phyloP scores from a whole-genome alignment of 1,284 basidiomycete genomes.

The Fomitopsis pinicola region DNA sequence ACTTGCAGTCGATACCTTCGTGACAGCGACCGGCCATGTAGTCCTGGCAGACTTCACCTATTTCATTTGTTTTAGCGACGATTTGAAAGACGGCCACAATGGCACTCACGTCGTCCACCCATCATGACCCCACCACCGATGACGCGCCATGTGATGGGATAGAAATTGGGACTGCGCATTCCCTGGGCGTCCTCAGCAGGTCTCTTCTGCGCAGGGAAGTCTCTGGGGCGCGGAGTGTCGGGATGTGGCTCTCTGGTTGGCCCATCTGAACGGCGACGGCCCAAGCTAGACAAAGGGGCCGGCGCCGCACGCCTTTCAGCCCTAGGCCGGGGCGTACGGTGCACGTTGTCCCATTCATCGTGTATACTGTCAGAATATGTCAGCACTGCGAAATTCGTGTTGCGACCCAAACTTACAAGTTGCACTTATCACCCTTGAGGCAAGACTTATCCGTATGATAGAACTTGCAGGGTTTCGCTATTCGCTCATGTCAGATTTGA shows the following conservation, averaged over 20 bases:
- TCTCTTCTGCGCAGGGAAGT: conserved; percentile 20
- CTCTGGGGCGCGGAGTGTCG: conserved; percentile 3
- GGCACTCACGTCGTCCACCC: conserved; percentile 35
- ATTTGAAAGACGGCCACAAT: not conserved
- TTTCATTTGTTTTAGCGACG: not conserved
- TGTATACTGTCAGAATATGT: conserved; percentile 3
- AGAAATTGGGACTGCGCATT: conserved; percentile 39
- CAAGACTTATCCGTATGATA: conserved; percentile 45
- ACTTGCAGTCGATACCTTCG: conserved; percentile 35
- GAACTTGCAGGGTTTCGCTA: conserved; percentile 68
- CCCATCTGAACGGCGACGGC: not conserved
- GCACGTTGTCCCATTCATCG: conserved; percentile 3
- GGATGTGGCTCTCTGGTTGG: not conserved
- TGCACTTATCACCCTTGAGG: conserved; percentile 58
- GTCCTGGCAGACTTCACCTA: conserved; percentile 35
- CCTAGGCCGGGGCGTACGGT: not conserved
- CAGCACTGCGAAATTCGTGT: not conserved
- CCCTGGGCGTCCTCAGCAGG: conserved; percentile 27
- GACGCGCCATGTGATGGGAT: conserved; percentile 43
- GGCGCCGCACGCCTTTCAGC: not conserved
- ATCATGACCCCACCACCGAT: conserved; percentile 48
- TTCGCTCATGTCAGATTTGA: not conserved
- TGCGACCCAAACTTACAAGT: conserved; percentile 47
- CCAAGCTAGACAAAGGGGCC: not conserved
- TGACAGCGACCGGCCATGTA: conserved; percentile 32